phyloP scores from a whole-genome alignment of 2,329 filamentous ascomycete genomes.

The Karstenula rhodostoma region DNA sequence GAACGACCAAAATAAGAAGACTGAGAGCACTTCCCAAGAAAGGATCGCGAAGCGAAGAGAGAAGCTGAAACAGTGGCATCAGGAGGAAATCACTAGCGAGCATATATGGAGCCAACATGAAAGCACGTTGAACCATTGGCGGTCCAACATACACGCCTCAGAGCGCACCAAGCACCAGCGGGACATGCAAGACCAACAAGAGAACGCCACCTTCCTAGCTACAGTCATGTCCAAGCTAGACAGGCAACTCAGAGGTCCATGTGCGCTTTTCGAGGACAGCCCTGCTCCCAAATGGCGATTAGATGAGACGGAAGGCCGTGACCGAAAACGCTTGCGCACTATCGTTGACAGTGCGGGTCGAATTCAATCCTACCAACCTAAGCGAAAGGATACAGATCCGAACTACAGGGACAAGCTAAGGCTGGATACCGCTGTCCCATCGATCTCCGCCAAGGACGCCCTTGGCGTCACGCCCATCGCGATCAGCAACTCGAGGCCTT shows the following conservation, averaged over 20 bases:
- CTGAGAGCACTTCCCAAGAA: slow-evolving; percentile 74
- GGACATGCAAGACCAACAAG: slow-evolving; percentile 89
- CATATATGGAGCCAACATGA: slow-evolving; percentile 83
- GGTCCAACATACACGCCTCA: slow-evolving; percentile 91
- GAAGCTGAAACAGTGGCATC: slow-evolving; percentile 80
- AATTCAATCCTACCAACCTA: slow-evolving; percentile 82
- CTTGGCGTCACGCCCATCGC: slow-evolving; percentile 40
- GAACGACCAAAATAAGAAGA: slow-evolving; percentile 78
- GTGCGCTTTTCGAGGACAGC: slow-evolving; percentile 77
- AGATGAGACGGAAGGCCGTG: slow-evolving; percentile 93
- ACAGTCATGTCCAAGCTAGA: slow-evolving; percentile 81
- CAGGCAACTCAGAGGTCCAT: slow-evolving; percentile 77
- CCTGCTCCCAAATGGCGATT: slow-evolving; percentile 82
- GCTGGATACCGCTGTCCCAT: slow-evolving; percentile 55
- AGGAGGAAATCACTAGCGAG: slow-evolving; percentile 72
- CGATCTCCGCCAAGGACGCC: slow-evolving; percentile 39
- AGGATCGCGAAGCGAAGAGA: slow-evolving; percentile 81
- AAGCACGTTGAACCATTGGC: slow-evolving; percentile 86
- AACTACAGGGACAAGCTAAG: slow-evolving; percentile 55
- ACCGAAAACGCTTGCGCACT: slow-evolving; percentile 90
- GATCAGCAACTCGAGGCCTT: slow-evolving; percentile 29
- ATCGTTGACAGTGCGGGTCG: slow-evolving; percentile 75
- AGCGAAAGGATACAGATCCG: slow-evolving; percentile 71
- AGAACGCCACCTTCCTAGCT: slow-evolving; percentile 80
- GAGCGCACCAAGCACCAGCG: slow-evolving; percentile 93